Evolutionary conservation across 2,329 filamentous ascomycete species (phyloP).

Genomic region (Aspergillus ustus): DNA sequence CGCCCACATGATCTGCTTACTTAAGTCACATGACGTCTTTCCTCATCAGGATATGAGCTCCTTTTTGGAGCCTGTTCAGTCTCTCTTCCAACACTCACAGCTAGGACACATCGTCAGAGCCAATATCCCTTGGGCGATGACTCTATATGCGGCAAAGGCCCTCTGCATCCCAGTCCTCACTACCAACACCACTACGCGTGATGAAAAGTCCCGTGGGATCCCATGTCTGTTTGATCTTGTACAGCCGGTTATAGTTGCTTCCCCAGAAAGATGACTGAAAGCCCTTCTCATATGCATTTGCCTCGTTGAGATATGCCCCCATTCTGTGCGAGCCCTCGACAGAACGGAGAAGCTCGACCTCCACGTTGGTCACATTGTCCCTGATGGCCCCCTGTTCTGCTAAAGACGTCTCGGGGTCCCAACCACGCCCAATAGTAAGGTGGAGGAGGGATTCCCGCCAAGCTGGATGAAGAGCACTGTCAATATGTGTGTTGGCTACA

Average conservation of each 20-base stretch:
- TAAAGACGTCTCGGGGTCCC: conserved; percentile 15
- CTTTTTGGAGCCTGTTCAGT: neutral
- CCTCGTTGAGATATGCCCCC: conserved; percentile 40
- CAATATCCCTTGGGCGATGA: neutral
- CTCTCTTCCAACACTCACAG: neutral
- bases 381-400: conserved; percentile 14
- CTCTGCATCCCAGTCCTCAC: conserved; percentile 20
- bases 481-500: conserved; percentile 32
- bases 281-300: conserved; percentile 21
- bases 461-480: conserved; percentile 25
- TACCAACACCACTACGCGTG: conserved; percentile 17
- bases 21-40: conserved; percentile 8
- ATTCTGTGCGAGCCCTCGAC: conserved; percentile 25
- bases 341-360: conserved; percentile 27
- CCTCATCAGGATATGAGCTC: neutral
- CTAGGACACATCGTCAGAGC: neutral
- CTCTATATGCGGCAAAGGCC: conserved; percentile 13
- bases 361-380: conserved; percentile 21
- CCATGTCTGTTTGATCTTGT: conserved; percentile 24
- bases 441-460: conserved; percentile 25
- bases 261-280: conserved; percentile 27
- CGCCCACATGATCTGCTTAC: conserved; percentile 17
- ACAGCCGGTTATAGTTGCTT: conserved; percentile 26
- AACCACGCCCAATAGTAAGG: conserved; percentile 19
- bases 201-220: conserved; percentile 16